Evolutionary conservation across 257 asterid species (phyloP).

Genomic region (Datura wrightii): DNA sequence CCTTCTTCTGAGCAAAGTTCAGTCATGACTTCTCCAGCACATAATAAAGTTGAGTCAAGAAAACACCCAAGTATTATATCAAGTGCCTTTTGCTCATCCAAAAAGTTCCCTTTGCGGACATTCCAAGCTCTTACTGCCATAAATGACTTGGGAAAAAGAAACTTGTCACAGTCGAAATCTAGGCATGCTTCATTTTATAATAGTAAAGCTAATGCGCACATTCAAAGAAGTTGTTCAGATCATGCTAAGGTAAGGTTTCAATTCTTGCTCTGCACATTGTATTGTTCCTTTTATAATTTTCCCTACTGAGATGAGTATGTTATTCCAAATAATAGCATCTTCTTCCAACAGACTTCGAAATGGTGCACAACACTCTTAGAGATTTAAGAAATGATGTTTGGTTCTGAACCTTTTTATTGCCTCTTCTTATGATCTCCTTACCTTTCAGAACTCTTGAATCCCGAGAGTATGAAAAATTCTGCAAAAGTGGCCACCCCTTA

Average conservation of each 20-base stretch:
- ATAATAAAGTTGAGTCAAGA: constrained; percentile 53
- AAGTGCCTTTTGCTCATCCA: constrained; percentile 66
- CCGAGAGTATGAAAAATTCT: not conserved
- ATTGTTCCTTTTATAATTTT: not conserved
- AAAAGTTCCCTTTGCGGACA: constrained; percentile 58
- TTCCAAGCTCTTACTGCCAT: constrained; percentile 56
- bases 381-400: not conserved
- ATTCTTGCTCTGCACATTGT: constrained; percentile 18
- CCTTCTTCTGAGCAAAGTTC: constrained; percentile 64
- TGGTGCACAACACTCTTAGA: not conserved
- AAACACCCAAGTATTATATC: constrained; percentile 71
- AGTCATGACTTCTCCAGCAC: constrained; percentile 61
- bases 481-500: not conserved
- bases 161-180: constrained; percentile 49
- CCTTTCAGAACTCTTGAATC: not conserved
- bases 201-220: constrained; percentile 45
- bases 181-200: constrained; percentile 54
- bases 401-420: not conserved
- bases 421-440: not conserved
- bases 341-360: not conserved
- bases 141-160: constrained; percentile 52
- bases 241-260: constrained; percentile 45
- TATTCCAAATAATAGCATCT: constrained; percentile 15
- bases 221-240: constrained; percentile 45
- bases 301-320: not conserved